Percentiles rank a stretch among this genome's conserved stretches.
These are phyloP conservation scores for Trichothecium roseum DNA, from an alignment of 2,329 filamentous ascomycete species.

Conservation along the genomic window DNA sequence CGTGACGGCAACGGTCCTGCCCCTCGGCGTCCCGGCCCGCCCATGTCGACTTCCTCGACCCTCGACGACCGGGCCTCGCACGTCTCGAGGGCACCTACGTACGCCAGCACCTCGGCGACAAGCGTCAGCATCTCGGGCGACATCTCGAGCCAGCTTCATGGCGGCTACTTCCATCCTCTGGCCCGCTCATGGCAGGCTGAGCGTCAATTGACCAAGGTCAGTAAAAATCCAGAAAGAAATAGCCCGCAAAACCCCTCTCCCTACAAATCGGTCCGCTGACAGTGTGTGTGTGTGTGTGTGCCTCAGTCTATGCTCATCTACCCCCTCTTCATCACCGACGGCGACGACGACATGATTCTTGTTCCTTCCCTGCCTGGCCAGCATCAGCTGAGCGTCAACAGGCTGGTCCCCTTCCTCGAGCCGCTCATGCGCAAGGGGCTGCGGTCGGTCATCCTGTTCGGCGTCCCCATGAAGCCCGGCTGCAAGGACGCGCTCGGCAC, in stretches of 20 bases:
- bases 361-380: slow-evolving; percentile 91
- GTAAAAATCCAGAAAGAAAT: slow-evolving; percentile 11
- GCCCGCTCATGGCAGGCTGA: slow-evolving; percentile 76
- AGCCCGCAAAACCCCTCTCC: too few species aligned
- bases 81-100: slow-evolving; percentile 54
- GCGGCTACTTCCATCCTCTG: slow-evolving; percentile 72
- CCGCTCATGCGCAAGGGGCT: slow-evolving; percentile 85
- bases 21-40: slow-evolving; percentile 31
- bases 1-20: slow-evolving; percentile 36
- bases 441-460: slow-evolving; percentile 88
- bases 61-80: slow-evolving; percentile 50
- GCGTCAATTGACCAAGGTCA: slow-evolving; percentile 73
- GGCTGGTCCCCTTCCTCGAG: slow-evolving; percentile 71
- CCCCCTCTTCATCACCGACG: slow-evolving; percentile 91
- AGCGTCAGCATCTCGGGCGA: slow-evolving; percentile 63
- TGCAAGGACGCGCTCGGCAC: slow-evolving; percentile 89
- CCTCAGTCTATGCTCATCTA: slow-evolving; percentile 93
- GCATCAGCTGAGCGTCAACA: slow-evolving; percentile 78
- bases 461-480: slow-evolving; percentile 71
- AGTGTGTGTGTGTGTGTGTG: background rate
- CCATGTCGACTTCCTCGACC: slow-evolving; percentile 40
- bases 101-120: slow-evolving; percentile 55
- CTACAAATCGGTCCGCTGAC: background rate
- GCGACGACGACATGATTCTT: slow-evolving; percentile 80
- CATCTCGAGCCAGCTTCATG: slow-evolving; percentile 74